Evolutionary conservation across 257 asterid genomes (phyloP).

Genomic region (Verbascum thapsus): DNA sequence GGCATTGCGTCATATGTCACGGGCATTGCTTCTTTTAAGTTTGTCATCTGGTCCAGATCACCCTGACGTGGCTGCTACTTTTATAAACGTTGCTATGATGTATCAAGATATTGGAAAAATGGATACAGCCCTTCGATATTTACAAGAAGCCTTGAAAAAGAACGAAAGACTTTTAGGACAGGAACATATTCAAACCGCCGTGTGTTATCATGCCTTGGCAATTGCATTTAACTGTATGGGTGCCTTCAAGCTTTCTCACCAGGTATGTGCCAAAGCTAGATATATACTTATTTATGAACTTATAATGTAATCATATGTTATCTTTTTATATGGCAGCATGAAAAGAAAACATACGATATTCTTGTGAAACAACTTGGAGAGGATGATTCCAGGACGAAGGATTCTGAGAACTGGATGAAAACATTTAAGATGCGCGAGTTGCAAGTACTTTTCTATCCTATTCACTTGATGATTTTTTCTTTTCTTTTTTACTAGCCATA

Average conservation of each 20-base stretch:
- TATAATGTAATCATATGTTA: conserved; percentile 11
- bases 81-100: conserved; percentile 97
- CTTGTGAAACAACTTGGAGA: conserved; percentile 95
- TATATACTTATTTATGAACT: conserved; percentile 12
- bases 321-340: conserved; percentile 62
- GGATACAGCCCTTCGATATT: conserved; percentile 88
- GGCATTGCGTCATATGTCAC: conserved; percentile 91
- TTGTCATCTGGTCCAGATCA: conserved; percentile 94
- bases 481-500: no score
- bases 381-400: conserved; percentile 91
- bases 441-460: conserved; percentile 49
- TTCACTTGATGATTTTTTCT: neutral
- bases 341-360: conserved; percentile 88
- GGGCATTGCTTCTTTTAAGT: conserved; percentile 77
- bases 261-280: conserved; percentile 45
- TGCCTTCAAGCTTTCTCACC: conserved; percentile 87
- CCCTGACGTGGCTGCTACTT: conserved; percentile 97
- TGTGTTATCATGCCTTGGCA: conserved; percentile 97
- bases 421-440: conserved; percentile 85
- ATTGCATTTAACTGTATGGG: conserved; percentile 92
- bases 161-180: conserved; percentile 83
- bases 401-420: conserved; percentile 90
- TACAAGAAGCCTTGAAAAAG: conserved; percentile 92
- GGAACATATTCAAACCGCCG: conserved; percentile 98
- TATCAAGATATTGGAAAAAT: conserved; percentile 89